phyloP scores from a whole-genome alignment of 805 yeast species.

The Tetrapisispora iriomotensis region DNA sequence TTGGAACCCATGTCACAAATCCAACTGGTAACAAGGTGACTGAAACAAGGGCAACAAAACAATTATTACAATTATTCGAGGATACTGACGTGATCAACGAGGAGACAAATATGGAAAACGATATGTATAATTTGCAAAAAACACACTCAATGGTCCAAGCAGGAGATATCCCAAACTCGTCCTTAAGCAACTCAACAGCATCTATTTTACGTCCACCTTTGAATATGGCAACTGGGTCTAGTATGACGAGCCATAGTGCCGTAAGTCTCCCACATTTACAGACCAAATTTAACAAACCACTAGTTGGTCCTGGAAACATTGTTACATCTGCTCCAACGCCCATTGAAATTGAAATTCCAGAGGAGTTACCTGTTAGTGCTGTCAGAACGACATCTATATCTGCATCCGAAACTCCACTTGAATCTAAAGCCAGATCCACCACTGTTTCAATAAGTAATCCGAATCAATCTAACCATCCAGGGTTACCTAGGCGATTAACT shows the following conservation, averaged over 20 bases:
- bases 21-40: conserved; percentile 2
- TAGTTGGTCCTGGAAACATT: conserved; percentile 19
- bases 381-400: conserved; percentile 11
- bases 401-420: conserved; percentile 28
- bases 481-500: conserved; percentile 22
- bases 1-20: conserved; percentile 17
- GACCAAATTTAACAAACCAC: conserved; percentile 19
- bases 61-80: conserved; percentile 62
- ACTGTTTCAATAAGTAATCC: conserved; percentile 19
- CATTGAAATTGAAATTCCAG: conserved; percentile 59
- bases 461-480: conserved; percentile 6
- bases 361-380: conserved; percentile 26
- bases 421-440: conserved; percentile 31
- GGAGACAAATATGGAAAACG: conserved; percentile 11
- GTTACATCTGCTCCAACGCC: conserved; percentile 44
- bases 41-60: conserved; percentile 47
- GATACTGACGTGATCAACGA: conserved; percentile 31
- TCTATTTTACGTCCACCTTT: not conserved
- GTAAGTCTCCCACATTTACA: conserved; percentile 22
- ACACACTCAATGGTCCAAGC: not conserved
- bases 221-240: not conserved
- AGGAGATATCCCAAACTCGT: not conserved
- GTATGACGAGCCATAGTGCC: conserved; percentile 23
- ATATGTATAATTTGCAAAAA: conserved; percentile 6
- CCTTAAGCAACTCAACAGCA: not conserved